Evolutionary conservation across 345 rosid genomes (phyloP), one percentile per base, ranked within the genome.

Genomic region (Euphorbia lathyris): DNA sequence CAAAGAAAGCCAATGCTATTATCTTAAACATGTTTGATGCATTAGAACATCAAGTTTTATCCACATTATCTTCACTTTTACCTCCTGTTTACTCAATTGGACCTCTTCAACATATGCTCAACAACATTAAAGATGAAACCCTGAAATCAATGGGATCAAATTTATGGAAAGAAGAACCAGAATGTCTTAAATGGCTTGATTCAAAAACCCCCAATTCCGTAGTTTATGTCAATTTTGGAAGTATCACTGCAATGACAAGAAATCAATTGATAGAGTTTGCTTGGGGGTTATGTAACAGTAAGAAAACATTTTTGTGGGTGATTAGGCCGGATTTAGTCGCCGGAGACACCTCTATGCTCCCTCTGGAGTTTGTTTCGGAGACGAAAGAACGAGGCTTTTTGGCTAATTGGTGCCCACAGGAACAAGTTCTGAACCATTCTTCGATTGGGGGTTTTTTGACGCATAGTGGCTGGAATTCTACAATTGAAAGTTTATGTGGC

Each of bases 381-480:
- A 69, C 72, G 0, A 43, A 58, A 58, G 72, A 69, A 19, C 42
- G 72, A 50, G 67, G 67, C 1, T 32, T 70, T 16, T 51, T 62
- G 20, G 27, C 67, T 50, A 36, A 59, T 17, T 70, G 74, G 74
- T 61, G 74, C 48, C 67, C 67, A 0, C 74, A 70, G 59, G 74
- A 70, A 36, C 51, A 70, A 48, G 60, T 70, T 3, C 50, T 70
- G 17, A 61, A 3, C 58, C 74, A 70, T 67, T 61, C 74, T 1
- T 32, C 74, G 9, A 51, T 61, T 3, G 74, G 67, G 32, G 42
- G 68, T 5, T 71, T 71, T 25, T 19, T 71, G 17, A 71, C 74
- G n/a, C 74, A 71, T n/a, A 71, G 25, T 42, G 74, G 74, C 0
- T 71, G 80, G 80, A 76, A 71, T 12, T 76, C 76, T 5, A 72